phyloP scores from a whole-genome alignment of 768 basidiomycete genomes.

The Boletus reticulatus region DNA sequence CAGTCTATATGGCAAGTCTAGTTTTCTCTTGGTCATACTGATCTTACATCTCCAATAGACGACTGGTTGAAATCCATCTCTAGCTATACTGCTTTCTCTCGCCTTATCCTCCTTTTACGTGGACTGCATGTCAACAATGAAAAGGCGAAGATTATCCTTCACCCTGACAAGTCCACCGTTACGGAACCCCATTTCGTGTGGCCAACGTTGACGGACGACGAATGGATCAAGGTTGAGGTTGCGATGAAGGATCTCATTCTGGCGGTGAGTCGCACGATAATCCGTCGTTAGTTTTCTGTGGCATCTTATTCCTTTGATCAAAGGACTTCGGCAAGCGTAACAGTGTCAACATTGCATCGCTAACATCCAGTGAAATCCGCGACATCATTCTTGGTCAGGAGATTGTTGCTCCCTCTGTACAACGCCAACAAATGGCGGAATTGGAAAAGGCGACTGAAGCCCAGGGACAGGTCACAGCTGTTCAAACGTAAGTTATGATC shows the following conservation, averaged over 20 bases:
- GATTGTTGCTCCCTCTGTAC: constrained; percentile 92
- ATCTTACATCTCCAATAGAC: constrained; percentile 45
- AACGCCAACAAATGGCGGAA: constrained; percentile 99
- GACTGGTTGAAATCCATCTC: constrained; percentile 99
- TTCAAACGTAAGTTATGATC: constrained; percentile 67
- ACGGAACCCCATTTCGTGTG: constrained; percentile 98
- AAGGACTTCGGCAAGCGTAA: constrained; percentile 99
- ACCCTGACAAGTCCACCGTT: constrained; percentile 95
- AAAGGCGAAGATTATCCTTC: constrained; percentile 97
- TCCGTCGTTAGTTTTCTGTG: not conserved
- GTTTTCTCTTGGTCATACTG: not conserved
- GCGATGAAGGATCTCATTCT: constrained; percentile 97
- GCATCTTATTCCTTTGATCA: constrained; percentile 14
- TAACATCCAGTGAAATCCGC: constrained; percentile 94
- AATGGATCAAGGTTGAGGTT: constrained; percentile 99
- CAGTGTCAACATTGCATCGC: constrained; percentile 95
- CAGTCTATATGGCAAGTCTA: constrained; percentile 78
- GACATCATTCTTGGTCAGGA: constrained; percentile 99
- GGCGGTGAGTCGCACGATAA: constrained; percentile 46
- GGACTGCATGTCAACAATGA: constrained; percentile 99
- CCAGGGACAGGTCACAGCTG: constrained; percentile 90
- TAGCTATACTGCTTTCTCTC: constrained; percentile 98
- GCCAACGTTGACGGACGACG: constrained; percentile 90
- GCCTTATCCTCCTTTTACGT: constrained; percentile 93
- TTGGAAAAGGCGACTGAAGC: constrained; percentile 96